phyloP scores from a whole-genome alignment of 2,329 filamentous ascomycete species.

The Rutstroemia sp. region DNA sequence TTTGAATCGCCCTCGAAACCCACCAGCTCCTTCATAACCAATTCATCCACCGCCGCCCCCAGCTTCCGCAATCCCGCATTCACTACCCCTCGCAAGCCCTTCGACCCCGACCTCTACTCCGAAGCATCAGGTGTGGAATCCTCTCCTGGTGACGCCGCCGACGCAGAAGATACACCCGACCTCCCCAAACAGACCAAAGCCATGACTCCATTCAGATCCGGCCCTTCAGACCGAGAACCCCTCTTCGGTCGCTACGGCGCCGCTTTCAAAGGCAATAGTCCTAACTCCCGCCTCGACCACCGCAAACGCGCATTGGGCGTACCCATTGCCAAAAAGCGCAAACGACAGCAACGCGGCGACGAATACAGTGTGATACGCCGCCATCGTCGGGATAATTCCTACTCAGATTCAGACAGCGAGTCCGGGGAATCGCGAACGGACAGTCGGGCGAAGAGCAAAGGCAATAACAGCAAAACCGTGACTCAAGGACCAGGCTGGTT shows the following conservation, averaged over 20 bases:
- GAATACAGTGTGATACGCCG: conserved; percentile 28
- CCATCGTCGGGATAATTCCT: conserved; percentile 31
- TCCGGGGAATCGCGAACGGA: conserved; percentile 28
- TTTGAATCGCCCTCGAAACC: conserved; percentile 35
- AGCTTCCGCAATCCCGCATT: conserved; percentile 58
- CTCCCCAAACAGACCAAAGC: conserved; percentile 44
- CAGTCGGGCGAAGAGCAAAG: conserved; percentile 23
- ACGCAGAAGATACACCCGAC: conserved; percentile 42
- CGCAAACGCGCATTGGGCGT: conserved; percentile 38
- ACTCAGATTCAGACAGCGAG: conserved; percentile 31
- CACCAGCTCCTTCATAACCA: conserved; percentile 35
- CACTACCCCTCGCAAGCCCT: conserved; percentile 52
- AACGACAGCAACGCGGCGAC: conserved; percentile 30
- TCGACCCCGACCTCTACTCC: conserved; percentile 46
- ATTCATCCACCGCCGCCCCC: conserved; percentile 40
- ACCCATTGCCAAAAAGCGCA: conserved; percentile 39
- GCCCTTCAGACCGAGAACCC: conserved; percentile 37
- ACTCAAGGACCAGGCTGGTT: conserved; percentile 30
- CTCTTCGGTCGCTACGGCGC: conserved; percentile 36
- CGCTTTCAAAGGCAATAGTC: conserved; percentile 33
- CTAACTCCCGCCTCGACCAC: conserved; percentile 49
- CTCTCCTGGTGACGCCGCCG: conserved; percentile 49
- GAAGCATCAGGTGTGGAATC: conserved; percentile 52
- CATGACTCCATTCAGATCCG: conserved; percentile 42
- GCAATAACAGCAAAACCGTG: conserved; percentile 30